These are phyloP conservation scores for Drechslerella stenobrocha DNA, from an alignment of 2,329 filamentous ascomycete species.

Conservation along the genomic window DNA sequence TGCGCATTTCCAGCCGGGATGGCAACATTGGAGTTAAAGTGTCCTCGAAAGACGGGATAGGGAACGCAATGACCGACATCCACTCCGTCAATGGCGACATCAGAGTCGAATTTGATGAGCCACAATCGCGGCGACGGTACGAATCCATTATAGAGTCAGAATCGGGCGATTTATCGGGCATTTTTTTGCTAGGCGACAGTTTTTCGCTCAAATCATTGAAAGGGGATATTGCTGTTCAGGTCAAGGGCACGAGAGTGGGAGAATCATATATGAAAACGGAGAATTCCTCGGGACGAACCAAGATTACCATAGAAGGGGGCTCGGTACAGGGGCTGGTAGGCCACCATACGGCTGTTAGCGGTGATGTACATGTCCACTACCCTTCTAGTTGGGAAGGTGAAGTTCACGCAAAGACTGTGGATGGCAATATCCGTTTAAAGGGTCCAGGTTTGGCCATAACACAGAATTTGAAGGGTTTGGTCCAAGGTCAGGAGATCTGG, in stretches of 20 bases:
- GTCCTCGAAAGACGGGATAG: conserved; percentile 15
- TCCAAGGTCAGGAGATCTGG: conserved; percentile 37
- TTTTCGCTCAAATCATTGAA: conserved; percentile 26
- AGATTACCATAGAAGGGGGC: conserved; percentile 8
- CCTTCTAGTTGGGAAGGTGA: conserved; percentile 40
- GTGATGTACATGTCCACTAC: conserved; percentile 26
- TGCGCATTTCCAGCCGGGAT: conserved; percentile 14
- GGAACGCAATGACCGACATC: conserved; percentile 17
- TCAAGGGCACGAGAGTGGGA: conserved; percentile 6
- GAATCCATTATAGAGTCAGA: conserved; percentile 10
- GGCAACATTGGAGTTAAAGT: conserved; percentile 21
- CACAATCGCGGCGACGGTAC: neutral
- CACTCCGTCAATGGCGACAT: conserved; percentile 17
- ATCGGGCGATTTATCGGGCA: conserved; percentile 18
- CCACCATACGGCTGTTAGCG: conserved; percentile 17
- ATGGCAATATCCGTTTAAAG: conserved; percentile 27
- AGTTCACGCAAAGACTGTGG: conserved; percentile 24
- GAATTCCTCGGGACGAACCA: conserved; percentile 19
- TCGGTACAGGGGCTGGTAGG: conserved; percentile 9
- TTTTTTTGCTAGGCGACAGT: conserved; percentile 16
- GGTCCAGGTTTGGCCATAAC: conserved; percentile 18
- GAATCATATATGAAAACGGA: conserved; percentile 29
- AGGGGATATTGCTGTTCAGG: conserved; percentile 24
- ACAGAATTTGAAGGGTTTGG: conserved; percentile 23
- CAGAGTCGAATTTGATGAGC: conserved; percentile 12